phyloP scores from a whole-genome alignment of 345 rosid genomes.

The Moricandia moricandioides region DNA sequence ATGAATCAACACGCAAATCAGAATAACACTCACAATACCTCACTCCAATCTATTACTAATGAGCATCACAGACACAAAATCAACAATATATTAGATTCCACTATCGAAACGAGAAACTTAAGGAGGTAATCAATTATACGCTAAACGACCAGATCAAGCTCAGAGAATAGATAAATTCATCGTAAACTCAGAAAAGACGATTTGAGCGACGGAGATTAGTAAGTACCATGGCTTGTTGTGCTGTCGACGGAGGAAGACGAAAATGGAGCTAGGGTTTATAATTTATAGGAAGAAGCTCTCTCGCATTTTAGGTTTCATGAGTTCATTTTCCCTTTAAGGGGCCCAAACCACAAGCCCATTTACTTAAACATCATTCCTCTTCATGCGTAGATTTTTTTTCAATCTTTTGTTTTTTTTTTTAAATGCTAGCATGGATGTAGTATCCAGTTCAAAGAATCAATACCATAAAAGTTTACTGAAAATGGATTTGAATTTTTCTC shows the following conservation, averaged over 20 bases:
- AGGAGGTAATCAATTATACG: not conserved
- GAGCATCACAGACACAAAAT: not conserved
- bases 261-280: conserved; percentile 48
- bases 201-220: not conserved
- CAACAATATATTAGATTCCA: conserved; percentile 2
- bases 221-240: conserved; percentile 42
- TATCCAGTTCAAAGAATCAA: no score
- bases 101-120: not conserved
- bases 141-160: conserved; percentile 1
- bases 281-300: not conserved
- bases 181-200: not conserved
- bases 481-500: no score
- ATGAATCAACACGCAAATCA: not conserved
- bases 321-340: not conserved
- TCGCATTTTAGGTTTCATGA: conserved; percentile 22
- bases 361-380: not conserved
- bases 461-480: no score
- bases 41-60: not conserved
- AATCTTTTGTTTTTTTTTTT: not conserved
- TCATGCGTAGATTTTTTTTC: not conserved
- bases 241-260: conserved; percentile 7
- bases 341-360: conserved; percentile 17
- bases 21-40: not conserved
- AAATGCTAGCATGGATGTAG: no score
- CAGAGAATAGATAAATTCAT: not conserved